A percentile compares a stretch with the other conserved stretches of the same genome.
phyloP scores from a whole-genome alignment of 2,329 filamentous ascomycete genomes.

The Sporothrix curviconia region DNA sequence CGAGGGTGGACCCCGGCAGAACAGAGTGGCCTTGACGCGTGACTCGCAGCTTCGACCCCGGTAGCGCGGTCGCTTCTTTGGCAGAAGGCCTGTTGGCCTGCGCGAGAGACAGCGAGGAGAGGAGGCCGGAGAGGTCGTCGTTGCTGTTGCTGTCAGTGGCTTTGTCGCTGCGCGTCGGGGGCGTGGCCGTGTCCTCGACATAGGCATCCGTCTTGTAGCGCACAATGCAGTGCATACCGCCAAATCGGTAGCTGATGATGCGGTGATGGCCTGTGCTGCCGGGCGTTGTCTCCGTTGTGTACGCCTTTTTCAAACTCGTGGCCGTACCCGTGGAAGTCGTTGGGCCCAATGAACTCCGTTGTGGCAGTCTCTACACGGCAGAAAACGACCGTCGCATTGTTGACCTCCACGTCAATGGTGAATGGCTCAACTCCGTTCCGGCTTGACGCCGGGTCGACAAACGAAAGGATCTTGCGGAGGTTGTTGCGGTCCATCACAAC shows the following conservation, averaged over 20 bases:
- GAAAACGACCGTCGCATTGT: conserved; percentile 33
- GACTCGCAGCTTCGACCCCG: background rate
- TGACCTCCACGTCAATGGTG: conserved; percentile 36
- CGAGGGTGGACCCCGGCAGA: background rate
- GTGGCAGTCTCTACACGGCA: conserved; percentile 27
- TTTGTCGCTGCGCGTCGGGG: background rate
- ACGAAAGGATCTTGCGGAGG: conserved; percentile 41
- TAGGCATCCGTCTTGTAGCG: conserved; percentile 40
- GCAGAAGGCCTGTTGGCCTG: background rate
- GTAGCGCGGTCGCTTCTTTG: no score
- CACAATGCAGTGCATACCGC: conserved; percentile 34
- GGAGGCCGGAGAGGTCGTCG: background rate
- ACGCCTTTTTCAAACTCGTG: conserved; percentile 40
- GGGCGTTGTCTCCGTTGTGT: conserved; percentile 30
- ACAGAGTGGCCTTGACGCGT: background rate
- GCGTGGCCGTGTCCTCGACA: conserved; percentile 17
- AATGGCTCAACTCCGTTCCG: conserved; percentile 27
- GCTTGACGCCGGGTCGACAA: conserved; percentile 29
- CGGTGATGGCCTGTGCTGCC: conserved; percentile 39
- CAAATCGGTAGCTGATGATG: conserved; percentile 38
- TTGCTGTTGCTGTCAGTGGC: background rate
- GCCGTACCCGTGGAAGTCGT: conserved; percentile 36
- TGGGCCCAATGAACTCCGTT: conserved; percentile 23
- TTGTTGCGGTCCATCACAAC: conserved; percentile 42
- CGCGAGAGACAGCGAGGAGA: background rate